Evolutionary conservation across 2,329 filamentous ascomycete genomes (phyloP), one percentile per base, ranked within the genome.

Genomic region (Thelonectria olida): DNA sequence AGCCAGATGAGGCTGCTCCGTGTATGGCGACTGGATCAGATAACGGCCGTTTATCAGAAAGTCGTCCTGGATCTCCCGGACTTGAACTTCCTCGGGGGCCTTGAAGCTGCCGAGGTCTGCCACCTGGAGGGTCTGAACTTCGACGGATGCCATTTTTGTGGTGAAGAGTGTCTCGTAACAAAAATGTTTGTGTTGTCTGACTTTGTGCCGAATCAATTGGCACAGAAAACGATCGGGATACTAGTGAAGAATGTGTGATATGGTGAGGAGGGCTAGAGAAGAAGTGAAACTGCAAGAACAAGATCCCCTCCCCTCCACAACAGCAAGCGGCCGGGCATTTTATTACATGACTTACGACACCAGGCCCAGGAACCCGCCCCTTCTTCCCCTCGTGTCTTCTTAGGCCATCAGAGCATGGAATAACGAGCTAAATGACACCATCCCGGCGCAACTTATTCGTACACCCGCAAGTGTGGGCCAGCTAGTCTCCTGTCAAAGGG

Each of bases 21-120:
- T 86, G 75, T 97, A 97, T 1, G 93, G 93, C 1, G 93, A 97
- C 63, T 89, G 84, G 39, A 91, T 81, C 44, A 96, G 68, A 65
- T 73, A 73, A 20, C 73, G 72, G 10, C 66, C 58, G n/a, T 69
- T 56, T 3, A 65, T 54, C 38, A 60, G 53, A 5, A 64, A 47
- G 15, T 64, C 58, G 2, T 61, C 13, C 23, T 38, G 45, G 19
- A 74, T 50, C 47, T 73, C 70, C 42, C 73, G 65, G 38, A 74
- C 63, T n/a, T 67, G 64, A 15, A 73, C 62, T 28, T 72, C 55
- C 4, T 69, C 68, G 38, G 72, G 67, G 51, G 72, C 71, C 17
- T 53, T 53, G 57, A 74, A 69, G 60, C 58, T 53, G 65, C 67
- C 59, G 25, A 69, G 51, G 70, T 64, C n/a, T 64, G 67, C 48